Conservation (phyloP, 257 asterid species). For the Solanum ossicruentum region DNA sequence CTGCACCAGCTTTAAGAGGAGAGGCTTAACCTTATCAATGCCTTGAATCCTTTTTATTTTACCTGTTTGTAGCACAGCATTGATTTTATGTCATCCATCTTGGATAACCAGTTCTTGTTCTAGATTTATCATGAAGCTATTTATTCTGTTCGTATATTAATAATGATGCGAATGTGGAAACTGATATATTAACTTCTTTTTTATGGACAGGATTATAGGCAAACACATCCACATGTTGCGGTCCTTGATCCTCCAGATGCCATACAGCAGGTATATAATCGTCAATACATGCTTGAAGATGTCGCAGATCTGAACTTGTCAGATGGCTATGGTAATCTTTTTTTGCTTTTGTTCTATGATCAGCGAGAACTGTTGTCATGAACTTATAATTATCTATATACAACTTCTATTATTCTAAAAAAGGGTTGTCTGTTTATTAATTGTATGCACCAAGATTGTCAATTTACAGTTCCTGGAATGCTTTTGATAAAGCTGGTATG, state of each 20-base stretch:
- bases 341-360: background rate
- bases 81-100: background rate
- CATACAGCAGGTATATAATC: slow-evolving; percentile 67
- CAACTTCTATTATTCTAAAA: background rate
- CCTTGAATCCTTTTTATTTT: background rate
- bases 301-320: slow-evolving; percentile 79
- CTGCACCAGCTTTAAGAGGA: slow-evolving; percentile 5
- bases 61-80: background rate
- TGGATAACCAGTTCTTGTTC: background rate
- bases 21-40: background rate
- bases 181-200: background rate
- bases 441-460: background rate
- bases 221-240: slow-evolving; percentile 84
- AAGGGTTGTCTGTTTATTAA: background rate
- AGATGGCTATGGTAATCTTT: slow-evolving; percentile 49
- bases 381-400: background rate
- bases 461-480: background rate
- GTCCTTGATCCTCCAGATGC: slow-evolving; percentile 99
- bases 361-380: background rate
- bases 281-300: slow-evolving; percentile 94
- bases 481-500: background rate
- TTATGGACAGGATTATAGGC: slow-evolving; percentile 54
- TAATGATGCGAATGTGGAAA: background rate
- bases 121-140: background rate
- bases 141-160: background rate